Conservation (phyloP, 1,284 basidiomycete species). For the Melampsora americana region DNA sequence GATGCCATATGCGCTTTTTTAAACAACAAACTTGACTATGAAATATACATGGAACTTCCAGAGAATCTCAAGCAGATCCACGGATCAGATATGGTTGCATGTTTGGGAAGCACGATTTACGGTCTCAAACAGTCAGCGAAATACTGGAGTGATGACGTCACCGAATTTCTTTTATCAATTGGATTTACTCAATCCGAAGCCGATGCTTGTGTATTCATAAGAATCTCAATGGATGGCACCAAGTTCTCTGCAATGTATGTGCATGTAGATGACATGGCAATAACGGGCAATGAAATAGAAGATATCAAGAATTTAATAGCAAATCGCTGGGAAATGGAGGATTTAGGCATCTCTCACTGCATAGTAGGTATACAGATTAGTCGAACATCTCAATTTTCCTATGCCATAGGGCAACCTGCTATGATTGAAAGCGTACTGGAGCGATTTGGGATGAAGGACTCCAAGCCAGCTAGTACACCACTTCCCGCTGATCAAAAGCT, state of each 20-base stretch:
- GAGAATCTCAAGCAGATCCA: neutral
- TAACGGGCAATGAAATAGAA: neutral
- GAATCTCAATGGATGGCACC: too few species aligned
- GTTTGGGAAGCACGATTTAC: neutral
- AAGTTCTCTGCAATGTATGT: too few species aligned
- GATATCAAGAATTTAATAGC: neutral
- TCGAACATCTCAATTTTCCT: neutral
- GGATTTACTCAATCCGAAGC: neutral
- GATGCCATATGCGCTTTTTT: slow-evolving; percentile 45
- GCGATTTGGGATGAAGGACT: neutral
- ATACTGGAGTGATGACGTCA: neutral
- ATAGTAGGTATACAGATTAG: neutral
- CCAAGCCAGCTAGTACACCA: neutral
- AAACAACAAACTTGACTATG: slow-evolving; percentile 25
- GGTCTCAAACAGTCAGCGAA: slow-evolving; percentile 4
- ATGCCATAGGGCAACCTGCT: too few species aligned
- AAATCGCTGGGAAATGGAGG: neutral
- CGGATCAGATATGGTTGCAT: neutral
- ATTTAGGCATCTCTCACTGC: neutral
- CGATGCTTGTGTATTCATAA: neutral
- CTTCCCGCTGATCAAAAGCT: neutral
- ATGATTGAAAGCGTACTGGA: neutral
- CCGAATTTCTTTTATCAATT: neutral
- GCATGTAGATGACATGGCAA: too few species aligned
- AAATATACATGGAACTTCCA: neutral